Evolutionary conservation across 108 stramenopile species (phyloP), one percentile per base, ranked within the genome.

Genomic region (Cylindrotheca closterium): DNA sequence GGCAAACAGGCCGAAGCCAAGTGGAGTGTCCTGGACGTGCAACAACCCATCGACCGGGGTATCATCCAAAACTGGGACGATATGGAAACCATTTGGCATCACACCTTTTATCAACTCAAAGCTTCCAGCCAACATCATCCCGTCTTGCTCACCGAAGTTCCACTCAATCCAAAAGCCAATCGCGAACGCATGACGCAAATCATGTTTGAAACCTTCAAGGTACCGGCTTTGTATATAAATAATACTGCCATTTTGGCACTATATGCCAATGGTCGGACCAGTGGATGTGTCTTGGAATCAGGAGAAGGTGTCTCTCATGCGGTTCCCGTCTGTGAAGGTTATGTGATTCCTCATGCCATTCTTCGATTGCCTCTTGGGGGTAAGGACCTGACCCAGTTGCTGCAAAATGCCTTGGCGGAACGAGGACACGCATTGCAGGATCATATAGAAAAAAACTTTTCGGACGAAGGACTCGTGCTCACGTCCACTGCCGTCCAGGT

Each of bases 161-260:
- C 96, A 26, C 91, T 96, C 68, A 97, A 96, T 80, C 95, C 98
- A 75, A 95, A 96, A 87, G 96, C 93, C 50, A 98, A 98, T 81
- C 81, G 97, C 32, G 98, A 99, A 77, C 87, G 93, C 56, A 99
- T 96, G 94, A 95, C 96, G 30, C 93, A 97, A 79, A 98, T 99
- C 82, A 98, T 99, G 98, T 99, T 99, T 75, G 98, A 99, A 82
- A 97, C 96, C n/a, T 97, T 98, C 89, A 97, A 96, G 71, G 97
- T 99, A 30, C 98, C 98, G 5, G 98, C 95, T 57, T 95, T 98
- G 96, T 99, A 97, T 68, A 89, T 99, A 25, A 95, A 94, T 78
- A 96, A 95, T 67, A 96, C 97, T 84, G 95, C 96, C 48, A 94
- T 97, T 55, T 85, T 96, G 30, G 85, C 90, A 15, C 74, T 94